phyloP scores from a whole-genome alignment of 148 eudicot genomes.

The Vaccinium macrocarpon region DNA sequence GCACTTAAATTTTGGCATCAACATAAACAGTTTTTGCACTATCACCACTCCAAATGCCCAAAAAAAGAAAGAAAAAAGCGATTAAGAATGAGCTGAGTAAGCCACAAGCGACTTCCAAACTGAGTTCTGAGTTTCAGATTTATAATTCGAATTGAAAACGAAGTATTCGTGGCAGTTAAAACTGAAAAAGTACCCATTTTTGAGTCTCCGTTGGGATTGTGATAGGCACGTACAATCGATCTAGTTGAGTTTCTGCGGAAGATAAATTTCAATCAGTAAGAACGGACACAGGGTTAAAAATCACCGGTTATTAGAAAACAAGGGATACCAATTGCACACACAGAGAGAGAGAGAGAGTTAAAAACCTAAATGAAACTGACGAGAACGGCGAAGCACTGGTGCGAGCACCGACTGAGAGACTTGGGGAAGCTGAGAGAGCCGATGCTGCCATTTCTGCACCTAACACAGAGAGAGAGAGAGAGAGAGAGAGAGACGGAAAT shows the following conservation, averaged over 20 bases:
- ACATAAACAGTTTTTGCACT: too few species aligned
- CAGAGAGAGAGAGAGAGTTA: background rate
- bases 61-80: background rate
- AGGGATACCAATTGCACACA: background rate
- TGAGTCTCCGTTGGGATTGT: background rate
- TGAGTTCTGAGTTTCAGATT: too few species aligned
- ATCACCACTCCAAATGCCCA: too few species aligned
- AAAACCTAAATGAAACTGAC: constrained; percentile 16
- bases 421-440: constrained; percentile 38
- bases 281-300: background rate
- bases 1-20: too few species aligned
- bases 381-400: background rate
- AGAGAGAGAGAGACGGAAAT: background rate
- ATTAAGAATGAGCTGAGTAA: too few species aligned
- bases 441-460: constrained; percentile 13
- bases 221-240: background rate
- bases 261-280: background rate
- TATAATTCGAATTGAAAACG: too few species aligned
- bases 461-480: background rate
- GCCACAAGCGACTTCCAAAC: too few species aligned
- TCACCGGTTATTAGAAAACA: background rate
- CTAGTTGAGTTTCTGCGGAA: background rate
- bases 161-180: too few species aligned
- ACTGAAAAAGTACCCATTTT: background rate
- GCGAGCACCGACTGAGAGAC: constrained; percentile 23